Base-by-base conservation (phyloP, 2,329 filamentous ascomycete species). In the Drechmeria coniospora region DNA sequence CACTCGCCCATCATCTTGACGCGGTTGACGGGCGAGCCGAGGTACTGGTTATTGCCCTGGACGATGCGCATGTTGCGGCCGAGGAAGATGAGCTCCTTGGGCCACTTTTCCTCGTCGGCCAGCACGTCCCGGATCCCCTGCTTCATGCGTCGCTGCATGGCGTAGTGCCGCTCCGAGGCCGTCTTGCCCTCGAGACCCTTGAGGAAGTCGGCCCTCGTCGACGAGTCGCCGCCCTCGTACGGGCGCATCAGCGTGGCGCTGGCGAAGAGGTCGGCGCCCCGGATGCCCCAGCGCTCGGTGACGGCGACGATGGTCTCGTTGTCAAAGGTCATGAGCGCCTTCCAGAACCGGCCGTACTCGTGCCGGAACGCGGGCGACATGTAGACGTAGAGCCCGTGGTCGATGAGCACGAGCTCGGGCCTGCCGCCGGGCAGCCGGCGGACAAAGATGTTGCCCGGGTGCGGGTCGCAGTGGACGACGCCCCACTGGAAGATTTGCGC, bases 401-500 rank as follows among this genome's bases (percentile, higher is more conserved):
- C 90, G 47, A 98, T 93, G 20, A 98, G 74, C 1, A 95, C 87
- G 17, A 98, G 67, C 57, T 98, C 84, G 1, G 87, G 68, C 23
- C 73, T 67, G n/a, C 87, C 87, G 23, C 66, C 75, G 1, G 84
- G 79, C 11, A 82, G 63, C 7, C 90, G 77, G 7, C 90, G 79
- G 46, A 95, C 78, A 57, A 98, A 93, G 50, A 95, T 90, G 56
- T 98, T 98, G 16, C 87, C 87, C 1, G 90, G 90, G 47, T 98
- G 90, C 8, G 90, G 90, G 50, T 98, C 90, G 56, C 87, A 94
- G 58, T 98, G 87, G 1, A 95, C 81, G 23, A 81, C 69, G 9
- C 90, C 90, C 81, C 83, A 95, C 38, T 92, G 77, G 61, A 94
- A 98, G 67, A 95, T 95, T 48, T 95, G 87, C 3, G 83, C 86